Conservation (phyloP, 306 rosid genomes). For the Phaseolus lunatus region DNA sequence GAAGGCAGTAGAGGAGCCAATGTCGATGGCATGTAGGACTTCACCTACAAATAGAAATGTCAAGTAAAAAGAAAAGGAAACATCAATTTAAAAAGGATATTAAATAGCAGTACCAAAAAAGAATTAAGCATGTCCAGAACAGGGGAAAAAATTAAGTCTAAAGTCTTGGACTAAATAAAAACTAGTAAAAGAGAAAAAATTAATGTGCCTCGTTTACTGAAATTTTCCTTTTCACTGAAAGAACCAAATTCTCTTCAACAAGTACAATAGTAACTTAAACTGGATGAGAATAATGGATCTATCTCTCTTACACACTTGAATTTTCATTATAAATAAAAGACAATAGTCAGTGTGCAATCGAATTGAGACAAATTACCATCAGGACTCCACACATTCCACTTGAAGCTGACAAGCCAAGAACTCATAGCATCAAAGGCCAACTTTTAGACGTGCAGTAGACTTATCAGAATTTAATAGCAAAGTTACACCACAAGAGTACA, state of each 20-base stretch:
- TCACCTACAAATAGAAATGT: conserved; percentile 61
- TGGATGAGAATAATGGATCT: background rate
- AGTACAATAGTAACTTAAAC: background rate
- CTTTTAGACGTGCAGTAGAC: background rate
- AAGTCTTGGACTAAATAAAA: conserved; percentile 4
- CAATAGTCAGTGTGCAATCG: background rate
- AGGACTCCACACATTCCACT: background rate
- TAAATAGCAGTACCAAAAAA: background rate
- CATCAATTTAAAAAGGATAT: background rate
- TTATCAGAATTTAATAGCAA: background rate
- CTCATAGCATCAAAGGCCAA: background rate
- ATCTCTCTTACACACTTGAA: conserved; percentile 14
- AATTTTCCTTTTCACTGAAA: background rate
- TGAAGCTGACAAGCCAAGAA: background rate
- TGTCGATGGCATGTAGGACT: conserved; percentile 83
- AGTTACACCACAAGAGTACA: background rate
- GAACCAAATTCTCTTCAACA: background rate
- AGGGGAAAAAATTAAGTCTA: background rate
- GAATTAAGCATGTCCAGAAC: conserved; percentile 2
- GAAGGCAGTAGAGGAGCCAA: conserved; percentile 70
- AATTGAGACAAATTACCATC: background rate
- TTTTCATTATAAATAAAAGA: conserved; percentile 18
- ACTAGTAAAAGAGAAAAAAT: conserved; percentile 31
- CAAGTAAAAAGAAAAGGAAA: conserved; percentile 1
- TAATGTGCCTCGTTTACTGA: background rate